Base-by-base conservation (phyloP, 116 monocot genomes). In the Papilionanthe hybrid region DNA sequence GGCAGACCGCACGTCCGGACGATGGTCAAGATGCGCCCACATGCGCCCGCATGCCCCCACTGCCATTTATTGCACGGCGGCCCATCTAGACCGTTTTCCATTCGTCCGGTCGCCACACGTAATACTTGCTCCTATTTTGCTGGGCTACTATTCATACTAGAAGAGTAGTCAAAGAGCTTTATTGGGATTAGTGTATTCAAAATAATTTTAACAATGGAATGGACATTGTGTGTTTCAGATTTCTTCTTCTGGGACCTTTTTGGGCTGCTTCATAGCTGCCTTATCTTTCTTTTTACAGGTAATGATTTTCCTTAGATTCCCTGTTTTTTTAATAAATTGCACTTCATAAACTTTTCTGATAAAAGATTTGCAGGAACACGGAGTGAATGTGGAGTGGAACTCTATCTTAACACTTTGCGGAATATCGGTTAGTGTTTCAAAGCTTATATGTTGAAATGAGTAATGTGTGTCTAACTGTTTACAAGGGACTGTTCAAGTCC, bases 181-280 rank as follows among this genome's bases (percentile, higher is more conserved):
- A 17, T 13, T 53, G 53, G 15, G 17, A 53, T 53, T 53, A 53
- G 53, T 53, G 53, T 4, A 17, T 3, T 53, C 18, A 41, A 37
- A 32, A 22, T 2, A 32, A 69, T 37, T 12, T 12, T 37, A 69
- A 69, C 69, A 71, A 41, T 13, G 27, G 8, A 28, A 15, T 71
- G 71, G 32, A 71, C 27, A 27, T 30, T 41, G 2, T 41, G 7
- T 23, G 30, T 86, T 58, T 19, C 78, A 92, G 92, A 78, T 90
- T 79, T 92, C 92, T 80, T 87, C 92, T 77, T 82, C 86, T 30
- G 92, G 92, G 48, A 92, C 90, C 72, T 92, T 86, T 86, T 18
- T 92, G 50, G 90, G 92, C 19, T 82, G 85, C 60, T 79, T 92
- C 48, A 55, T 90, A n/a, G 84, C 79, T 79, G 88, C 55, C 25